Percentiles rank a stretch among this genome's conserved stretches.
phyloP scores from a whole-genome alignment of 208 protist genomes.

The Naegleria lovaniensis region DNA sequence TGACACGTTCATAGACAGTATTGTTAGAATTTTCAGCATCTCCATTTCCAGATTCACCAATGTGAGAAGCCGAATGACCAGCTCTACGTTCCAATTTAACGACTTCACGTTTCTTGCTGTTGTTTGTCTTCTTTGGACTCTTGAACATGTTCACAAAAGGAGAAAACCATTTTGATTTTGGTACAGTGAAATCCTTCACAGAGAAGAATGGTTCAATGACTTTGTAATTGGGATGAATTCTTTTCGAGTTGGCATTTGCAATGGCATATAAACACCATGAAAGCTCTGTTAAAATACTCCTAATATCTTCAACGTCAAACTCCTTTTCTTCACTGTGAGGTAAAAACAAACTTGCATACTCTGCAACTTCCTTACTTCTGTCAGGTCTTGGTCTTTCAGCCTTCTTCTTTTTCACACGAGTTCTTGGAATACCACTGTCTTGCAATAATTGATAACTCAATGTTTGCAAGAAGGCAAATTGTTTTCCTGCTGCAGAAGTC shows the following conservation, averaged over 20 bases:
- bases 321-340: background rate
- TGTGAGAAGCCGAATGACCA: background rate
- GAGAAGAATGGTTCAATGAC: background rate
- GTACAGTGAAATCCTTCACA: background rate
- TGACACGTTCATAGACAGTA: background rate
- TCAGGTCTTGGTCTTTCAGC: background rate
- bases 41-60: background rate
- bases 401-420: background rate
- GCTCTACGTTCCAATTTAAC: background rate
- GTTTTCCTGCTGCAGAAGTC: background rate
- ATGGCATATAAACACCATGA: background rate
- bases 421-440: background rate
- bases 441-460: background rate
- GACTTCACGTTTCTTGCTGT: background rate
- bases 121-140: background rate
- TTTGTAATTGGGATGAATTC: background rate
- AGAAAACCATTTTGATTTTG: slow-evolving; percentile 7
- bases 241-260: background rate
- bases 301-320: background rate
- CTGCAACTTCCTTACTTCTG: background rate
- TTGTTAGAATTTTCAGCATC: background rate
- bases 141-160: background rate
- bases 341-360: background rate
- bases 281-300: background rate
- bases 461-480: background rate